Base-by-base conservation (phyloP, 495 filamentous ascomycete species). In the Podospora australis region DNA sequence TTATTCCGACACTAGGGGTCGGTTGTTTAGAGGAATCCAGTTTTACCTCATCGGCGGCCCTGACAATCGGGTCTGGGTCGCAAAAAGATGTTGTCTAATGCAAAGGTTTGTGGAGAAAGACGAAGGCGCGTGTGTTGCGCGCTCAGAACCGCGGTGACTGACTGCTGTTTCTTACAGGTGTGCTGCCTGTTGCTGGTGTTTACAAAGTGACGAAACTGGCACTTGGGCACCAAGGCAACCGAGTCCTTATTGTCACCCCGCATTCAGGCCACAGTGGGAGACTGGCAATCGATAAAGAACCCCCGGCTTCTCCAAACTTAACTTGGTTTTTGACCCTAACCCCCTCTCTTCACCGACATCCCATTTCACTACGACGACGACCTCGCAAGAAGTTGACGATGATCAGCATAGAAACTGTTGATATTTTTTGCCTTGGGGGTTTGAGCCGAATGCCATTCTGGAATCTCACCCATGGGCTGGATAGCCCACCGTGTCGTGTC, bases 141-240 rank as follows among this genome's bases (percentile, higher is more conserved):
- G 20, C 22, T 43, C 39, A 14, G 8, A 22, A 13, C 23, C 39
- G 39, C 17, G 22, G 17, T 20, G 22, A 41, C n/a, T 16, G 19
- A 13, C n/a, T 7, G 7, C n/a, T 7, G 39, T 22, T 6, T 19
- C 23, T 24, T 23, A 13, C 11, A 21, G 17, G 14, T 24, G 4
- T 43, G 40, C 19, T 23, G 40, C 20, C 20, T 42, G 5, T 22
- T 10, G 17, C 25, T 19, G 23, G 3, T 43, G 22, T 23, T 43
- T 43, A 16, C 22, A 10, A 24, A 5, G 13, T 14, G n/a, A 43
- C 40, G 22, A 28, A 26, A 25, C 28, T 43, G 2, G 23, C 7
- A 36, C 32, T 36, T 43, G 40, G 40, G 9, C 22, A 24, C 40
- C 40, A 26, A 43, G 40, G 40, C 40, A 43, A 43, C 40, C 40